Conservation (phyloP, 257 asterid genomes). For the Vinca minor region DNA sequence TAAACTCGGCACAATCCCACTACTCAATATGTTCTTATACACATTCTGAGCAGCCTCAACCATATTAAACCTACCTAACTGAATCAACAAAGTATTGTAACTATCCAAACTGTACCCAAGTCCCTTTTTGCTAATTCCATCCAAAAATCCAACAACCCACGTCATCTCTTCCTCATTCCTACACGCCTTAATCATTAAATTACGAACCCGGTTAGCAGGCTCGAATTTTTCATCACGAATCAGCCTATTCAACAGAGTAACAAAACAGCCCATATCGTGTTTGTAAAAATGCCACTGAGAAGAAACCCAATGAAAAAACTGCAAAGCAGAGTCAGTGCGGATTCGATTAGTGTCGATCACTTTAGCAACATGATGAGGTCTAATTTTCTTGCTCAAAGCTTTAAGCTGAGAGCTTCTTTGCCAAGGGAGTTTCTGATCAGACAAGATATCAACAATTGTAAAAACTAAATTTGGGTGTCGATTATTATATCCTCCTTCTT, state of each 20-base stretch:
- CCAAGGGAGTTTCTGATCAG: slow-evolving; percentile 49
- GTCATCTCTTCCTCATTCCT: slow-evolving; percentile 45
- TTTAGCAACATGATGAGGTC: slow-evolving; percentile 51
- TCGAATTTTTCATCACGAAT: slow-evolving; percentile 41
- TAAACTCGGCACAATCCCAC: slow-evolving; percentile 57
- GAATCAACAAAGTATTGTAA: slow-evolving; percentile 79
- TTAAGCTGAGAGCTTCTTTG: slow-evolving; percentile 45
- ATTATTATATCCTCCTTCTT: background rate
- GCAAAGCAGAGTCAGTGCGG: slow-evolving; percentile 43
- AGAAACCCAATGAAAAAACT: slow-evolving; percentile 78
- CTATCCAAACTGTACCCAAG: slow-evolving; percentile 50
- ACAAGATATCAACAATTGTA: slow-evolving; percentile 46
- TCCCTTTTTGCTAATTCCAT: slow-evolving; percentile 35
- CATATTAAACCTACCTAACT: slow-evolving; percentile 65
- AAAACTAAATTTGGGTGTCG: slow-evolving; percentile 25
- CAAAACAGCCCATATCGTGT: slow-evolving; percentile 65
- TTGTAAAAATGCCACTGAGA: slow-evolving; percentile 70
- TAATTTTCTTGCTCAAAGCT: slow-evolving; percentile 42
- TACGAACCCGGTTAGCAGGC: slow-evolving; percentile 72
- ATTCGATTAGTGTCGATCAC: slow-evolving; percentile 33
- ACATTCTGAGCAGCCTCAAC: slow-evolving; percentile 48
- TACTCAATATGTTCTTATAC: slow-evolving; percentile 37
- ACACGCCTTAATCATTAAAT: slow-evolving; percentile 67
- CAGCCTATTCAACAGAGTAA: slow-evolving; percentile 71
- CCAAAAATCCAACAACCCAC: slow-evolving; percentile 49